Evolutionary conservation across 2,329 filamentous ascomycete species (phyloP).

Genomic region (Fusarium verticillioides): DNA sequence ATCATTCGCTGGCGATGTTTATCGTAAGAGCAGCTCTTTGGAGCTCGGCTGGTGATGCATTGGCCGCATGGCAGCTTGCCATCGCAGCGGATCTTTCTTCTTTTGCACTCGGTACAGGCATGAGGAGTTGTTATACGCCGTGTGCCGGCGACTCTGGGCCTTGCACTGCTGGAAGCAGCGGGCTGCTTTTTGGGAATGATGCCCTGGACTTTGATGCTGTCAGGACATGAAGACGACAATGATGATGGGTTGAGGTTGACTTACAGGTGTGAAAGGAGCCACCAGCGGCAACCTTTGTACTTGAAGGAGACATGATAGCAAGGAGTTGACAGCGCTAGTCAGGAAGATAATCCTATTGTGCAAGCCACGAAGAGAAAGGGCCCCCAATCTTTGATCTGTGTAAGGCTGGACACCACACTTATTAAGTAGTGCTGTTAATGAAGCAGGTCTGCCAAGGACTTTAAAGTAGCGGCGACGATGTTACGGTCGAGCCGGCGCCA

Average conservation of each 20-base stretch:
- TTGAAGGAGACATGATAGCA: constrained; percentile 53
- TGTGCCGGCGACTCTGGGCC: constrained; percentile 54
- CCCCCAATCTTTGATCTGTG: constrained; percentile 28
- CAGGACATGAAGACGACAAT: neutral
- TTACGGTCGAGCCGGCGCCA: constrained; percentile 18
- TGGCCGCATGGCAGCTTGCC: constrained; percentile 84
- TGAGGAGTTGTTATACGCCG: constrained; percentile 67
- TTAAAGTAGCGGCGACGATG: constrained; percentile 24
- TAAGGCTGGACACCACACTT: constrained; percentile 33
- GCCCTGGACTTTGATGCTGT: constrained; percentile 57
- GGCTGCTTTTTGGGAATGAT: constrained; percentile 63
- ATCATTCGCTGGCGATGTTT: constrained; percentile 82
- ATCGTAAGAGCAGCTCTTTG: constrained; percentile 82
- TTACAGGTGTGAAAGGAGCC: constrained; percentile 51
- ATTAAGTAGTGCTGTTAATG: constrained; percentile 34
- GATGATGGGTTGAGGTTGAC: constrained; percentile 5
- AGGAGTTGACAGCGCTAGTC: constrained; percentile 26
- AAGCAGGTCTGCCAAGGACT: constrained; percentile 27
- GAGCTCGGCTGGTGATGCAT: constrained; percentile 83
- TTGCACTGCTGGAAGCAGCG: constrained; percentile 48
- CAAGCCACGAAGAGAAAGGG: constrained; percentile 28
- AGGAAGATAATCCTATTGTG: constrained; percentile 19
- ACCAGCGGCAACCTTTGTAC: constrained; percentile 56
- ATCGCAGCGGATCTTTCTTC: constrained; percentile 86
- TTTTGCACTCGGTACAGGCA: constrained; percentile 80